Base-by-base conservation (phyloP, 352 stramenopile genomes). In the Plasmopara viticola region DNA sequence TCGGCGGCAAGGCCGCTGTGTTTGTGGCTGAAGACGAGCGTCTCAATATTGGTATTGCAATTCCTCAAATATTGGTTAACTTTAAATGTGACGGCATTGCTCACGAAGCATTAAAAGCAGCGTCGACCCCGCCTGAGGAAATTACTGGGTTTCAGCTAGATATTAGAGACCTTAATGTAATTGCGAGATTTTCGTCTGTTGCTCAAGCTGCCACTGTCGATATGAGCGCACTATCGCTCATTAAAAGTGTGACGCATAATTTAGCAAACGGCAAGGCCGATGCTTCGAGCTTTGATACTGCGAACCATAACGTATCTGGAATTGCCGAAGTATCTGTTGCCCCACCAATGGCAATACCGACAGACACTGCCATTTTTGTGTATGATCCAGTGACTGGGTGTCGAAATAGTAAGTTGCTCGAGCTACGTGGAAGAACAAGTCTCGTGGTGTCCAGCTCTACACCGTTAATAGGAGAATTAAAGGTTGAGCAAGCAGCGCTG, bases 1-100 rank as follows among this genome's bases (percentile, higher is more conserved):
- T 35, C 31, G 12, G 14, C 25, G 17, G 9, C 8, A 46, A 40
- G 41, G 6, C 31, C 42, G 56, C 66, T 53, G 14, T 53, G 41
- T 90, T 90, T 52, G 69, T 86, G 15, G 56, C 65, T 6, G 60
- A 82, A 47, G 79, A 90, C n/a, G 79, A 90, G 17, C 51, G 61
- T 6, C 71, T 90, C 13, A 70, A 66, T 48, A 35, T 90, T 1
- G 74, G 64, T n/a, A 51, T 90, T 43, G 70, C 78, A 9, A 86
- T 90, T 25, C 74, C 76, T 5, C 72, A 86, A 54, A 72, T 90
- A 14, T 10, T 85, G 4, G 66, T 90, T 20, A 72, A 83, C 7
- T 68, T 90, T 2, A 72, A 86, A 62, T 72, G 74, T 14, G 74
- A 77, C 44, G 65, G 63, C 6, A 48, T 53, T 15, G 53, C 63